Base-by-base conservation (phyloP, 2,329 filamentous ascomycete species). In the Ophiosphaerella narmari region DNA sequence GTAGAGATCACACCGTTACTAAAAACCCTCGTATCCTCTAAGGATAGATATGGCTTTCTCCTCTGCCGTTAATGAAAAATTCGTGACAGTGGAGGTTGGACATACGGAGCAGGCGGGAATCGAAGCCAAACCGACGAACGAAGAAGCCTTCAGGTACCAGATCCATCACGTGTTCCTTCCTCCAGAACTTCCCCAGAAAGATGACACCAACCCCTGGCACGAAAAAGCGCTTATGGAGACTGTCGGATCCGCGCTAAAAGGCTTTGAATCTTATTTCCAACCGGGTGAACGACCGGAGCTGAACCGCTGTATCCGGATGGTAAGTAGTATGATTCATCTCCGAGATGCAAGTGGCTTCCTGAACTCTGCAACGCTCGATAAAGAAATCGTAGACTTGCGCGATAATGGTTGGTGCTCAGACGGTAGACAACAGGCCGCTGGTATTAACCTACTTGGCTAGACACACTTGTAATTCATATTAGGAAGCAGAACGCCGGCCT, bases 151-250 rank as follows among this genome's bases (percentile, higher is more conserved):
- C 9, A 29, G 11, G 26, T 63, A 63, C 31, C 42, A 57, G 4
- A 35, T 50, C 23, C 48, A 80, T 33, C 78, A 82, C 57, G 61
- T 81, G 1, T 78, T 81, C 16, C 70, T 82, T 0, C 80, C 80
- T 0, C 77, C 78, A 1, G 70, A 77, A 35, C 64, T 82, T 0
- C 80, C 79, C 0, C 73, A 80, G 41, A 24, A 46, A 5, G 39
- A 70, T 26, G 74, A 77, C 18, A 43, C 35, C 1, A 31, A 52
- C 9, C 14, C 46, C 7, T 23, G 13, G 9, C 18, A 53, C 8
- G 65, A 68, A n/a, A n/a, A 14, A 3, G 37, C 29, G 1, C 55
- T 70, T 1, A 23, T 68, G 7, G 24, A 54, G 1, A 45, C 23
- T 0, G 57, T 53, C 4, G 37, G 54, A 2, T 21, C 49, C 1